A percentile compares a stretch with the other conserved stretches of the same genome.
Conservation (phyloP, 1,284 basidiomycete species). For the Cutaneotrichosporon cyanovorans region DNA sequence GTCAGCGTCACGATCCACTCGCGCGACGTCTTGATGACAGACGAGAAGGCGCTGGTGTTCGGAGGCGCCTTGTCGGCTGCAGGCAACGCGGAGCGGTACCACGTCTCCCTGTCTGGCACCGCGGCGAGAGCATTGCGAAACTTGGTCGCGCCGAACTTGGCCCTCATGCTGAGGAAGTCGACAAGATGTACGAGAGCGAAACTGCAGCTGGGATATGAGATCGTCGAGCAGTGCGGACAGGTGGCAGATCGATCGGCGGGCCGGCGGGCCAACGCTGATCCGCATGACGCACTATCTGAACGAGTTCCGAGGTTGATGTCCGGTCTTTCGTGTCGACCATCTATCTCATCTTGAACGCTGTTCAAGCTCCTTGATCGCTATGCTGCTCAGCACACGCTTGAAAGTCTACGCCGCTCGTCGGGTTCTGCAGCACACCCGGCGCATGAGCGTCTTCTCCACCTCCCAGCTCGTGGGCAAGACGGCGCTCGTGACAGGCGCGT, state of each 20-base stretch:
- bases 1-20: conserved; percentile 31
- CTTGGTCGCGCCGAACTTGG: conserved; percentile 36
- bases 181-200: not conserved
- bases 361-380: too few species aligned
- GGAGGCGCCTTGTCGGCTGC: conserved; percentile 3
- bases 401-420: not conserved
- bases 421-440: not conserved
- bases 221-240: too few species aligned
- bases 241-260: too few species aligned
- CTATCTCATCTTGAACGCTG: too few species aligned
- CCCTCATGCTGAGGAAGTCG: too few species aligned
- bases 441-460: conserved; percentile 10
- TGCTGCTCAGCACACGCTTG: too few species aligned
- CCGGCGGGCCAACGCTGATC: too few species aligned
- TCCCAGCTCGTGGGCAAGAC: conserved; percentile 27
- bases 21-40: conserved; percentile 32
- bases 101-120: conserved; percentile 25
- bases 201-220: too few species aligned
- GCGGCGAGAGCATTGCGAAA: conserved; percentile 35
- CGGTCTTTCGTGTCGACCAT: too few species aligned
- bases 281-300: too few species aligned
- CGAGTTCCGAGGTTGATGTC: too few species aligned
- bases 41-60: conserved; percentile 21
- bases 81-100: conserved; percentile 28
- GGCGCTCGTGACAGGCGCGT: conserved; percentile 40